phyloP scores from a whole-genome alignment of 1,284 basidiomycete genomes.

The Cystobasidium sp. region DNA sequence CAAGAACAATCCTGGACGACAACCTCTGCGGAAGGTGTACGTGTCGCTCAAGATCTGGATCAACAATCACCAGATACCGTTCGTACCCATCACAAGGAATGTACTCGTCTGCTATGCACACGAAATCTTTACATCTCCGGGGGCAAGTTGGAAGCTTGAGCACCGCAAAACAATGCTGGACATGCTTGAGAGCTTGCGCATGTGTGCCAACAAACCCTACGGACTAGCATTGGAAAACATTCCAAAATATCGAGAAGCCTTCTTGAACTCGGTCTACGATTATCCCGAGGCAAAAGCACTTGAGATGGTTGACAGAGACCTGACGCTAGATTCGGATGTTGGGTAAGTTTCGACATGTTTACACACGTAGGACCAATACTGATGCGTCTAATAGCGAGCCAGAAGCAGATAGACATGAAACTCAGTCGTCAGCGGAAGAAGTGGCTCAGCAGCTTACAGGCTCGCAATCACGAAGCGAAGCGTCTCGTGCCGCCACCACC shows the following conservation, averaged over 20 bases:
- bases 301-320: constrained; percentile 4
- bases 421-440: background rate
- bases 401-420: background rate
- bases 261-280: background rate
- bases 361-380: too few species aligned
- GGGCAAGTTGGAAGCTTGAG: constrained; percentile 1
- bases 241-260: background rate
- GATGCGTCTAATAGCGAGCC: background rate
- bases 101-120: background rate
- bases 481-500: background rate
- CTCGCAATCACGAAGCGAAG: background rate
- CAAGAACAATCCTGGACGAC: background rate
- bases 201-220: background rate
- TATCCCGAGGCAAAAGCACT: constrained; percentile 1
- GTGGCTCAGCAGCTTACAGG: constrained; percentile 7
- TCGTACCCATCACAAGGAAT: background rate
- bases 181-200: background rate
- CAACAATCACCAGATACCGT: background rate
- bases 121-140: background rate
- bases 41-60: background rate
- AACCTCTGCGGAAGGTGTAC: background rate
- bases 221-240: background rate
- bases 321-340: background rate
- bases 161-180: constrained; percentile 1
- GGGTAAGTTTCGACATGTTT: background rate